phyloP scores from a whole-genome alignment of 2,329 filamentous ascomycete genomes.

The Tolypocladium cylindrosporum region DNA sequence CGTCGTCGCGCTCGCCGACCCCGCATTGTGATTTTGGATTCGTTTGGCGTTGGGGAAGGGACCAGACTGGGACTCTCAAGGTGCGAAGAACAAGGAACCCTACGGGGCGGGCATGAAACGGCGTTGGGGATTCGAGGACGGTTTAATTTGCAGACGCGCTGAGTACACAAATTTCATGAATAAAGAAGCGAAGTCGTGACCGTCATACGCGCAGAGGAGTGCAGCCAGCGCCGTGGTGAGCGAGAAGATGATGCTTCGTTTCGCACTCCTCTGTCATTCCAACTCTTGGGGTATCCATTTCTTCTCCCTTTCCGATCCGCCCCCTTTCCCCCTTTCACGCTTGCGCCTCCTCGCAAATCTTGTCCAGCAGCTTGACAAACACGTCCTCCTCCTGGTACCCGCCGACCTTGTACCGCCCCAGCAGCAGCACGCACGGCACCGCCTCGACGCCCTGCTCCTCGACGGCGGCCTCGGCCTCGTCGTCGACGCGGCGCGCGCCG shows the following conservation, averaged over 20 bases:
- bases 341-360: conserved; percentile 24
- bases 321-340: neutral
- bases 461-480: conserved; percentile 17
- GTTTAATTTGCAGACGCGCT: neutral
- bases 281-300: neutral
- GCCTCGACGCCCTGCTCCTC: conserved; percentile 39
- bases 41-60: neutral
- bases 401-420: conserved; percentile 56
- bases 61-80: neutral
- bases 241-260: neutral
- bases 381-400: conserved; percentile 59
- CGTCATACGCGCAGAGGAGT: neutral
- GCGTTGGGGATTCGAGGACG: neutral
- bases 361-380: conserved; percentile 58
- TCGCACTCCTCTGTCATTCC: neutral
- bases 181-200: neutral
- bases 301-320: neutral
- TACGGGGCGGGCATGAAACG: neutral
- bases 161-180: neutral
- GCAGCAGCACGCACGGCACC: conserved; percentile 65
- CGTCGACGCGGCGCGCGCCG: conserved; percentile 17
- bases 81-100: neutral
- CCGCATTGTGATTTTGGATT: neutral
- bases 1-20: neutral
- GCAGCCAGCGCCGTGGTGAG: neutral